Conservation (phyloP, 2,329 filamentous ascomycete genomes). For the Pseudopithomyces maydicus region DNA sequence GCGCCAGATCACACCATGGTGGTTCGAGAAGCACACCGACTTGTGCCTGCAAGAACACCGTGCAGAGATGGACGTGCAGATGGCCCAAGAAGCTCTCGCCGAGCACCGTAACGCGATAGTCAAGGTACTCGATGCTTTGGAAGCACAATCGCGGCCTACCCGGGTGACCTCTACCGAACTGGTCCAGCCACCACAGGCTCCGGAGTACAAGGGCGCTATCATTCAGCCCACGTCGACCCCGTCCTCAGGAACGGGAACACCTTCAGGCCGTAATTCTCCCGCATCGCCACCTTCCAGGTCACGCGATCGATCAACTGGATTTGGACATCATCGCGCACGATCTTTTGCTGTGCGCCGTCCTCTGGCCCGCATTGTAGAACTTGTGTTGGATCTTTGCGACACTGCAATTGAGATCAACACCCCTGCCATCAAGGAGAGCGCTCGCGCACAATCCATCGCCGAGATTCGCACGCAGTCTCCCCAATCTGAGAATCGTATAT, state of each 20-base stretch:
- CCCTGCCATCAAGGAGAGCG: constrained; percentile 83
- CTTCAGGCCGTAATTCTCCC: constrained; percentile 72
- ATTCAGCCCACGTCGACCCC: constrained; percentile 76
- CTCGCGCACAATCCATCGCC: constrained; percentile 66
- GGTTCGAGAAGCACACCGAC: constrained; percentile 99
- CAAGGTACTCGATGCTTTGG: constrained; percentile 89
- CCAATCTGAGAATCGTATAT: constrained; percentile 92
- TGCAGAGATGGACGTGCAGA: constrained; percentile 96
- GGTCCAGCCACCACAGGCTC: constrained; percentile 56
- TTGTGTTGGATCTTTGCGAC: constrained; percentile 93
- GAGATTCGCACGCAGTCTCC: constrained; percentile 93
- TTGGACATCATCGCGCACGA: constrained; percentile 79
- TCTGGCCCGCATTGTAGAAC: constrained; percentile 89
- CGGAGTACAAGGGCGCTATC: constrained; percentile 85
- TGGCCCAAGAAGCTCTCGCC: constrained; percentile 87
- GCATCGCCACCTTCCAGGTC: constrained; percentile 69
- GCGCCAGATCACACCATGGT: constrained; percentile 96
- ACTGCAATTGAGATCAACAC: constrained; percentile 94
- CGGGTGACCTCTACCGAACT: constrained; percentile 58
- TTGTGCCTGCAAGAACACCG: constrained; percentile 93
- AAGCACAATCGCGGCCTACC: constrained; percentile 72
- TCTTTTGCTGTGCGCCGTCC: constrained; percentile 92
- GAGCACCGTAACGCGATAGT: constrained; percentile 96
- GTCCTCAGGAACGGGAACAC: constrained; percentile 71
- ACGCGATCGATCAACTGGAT: constrained; percentile 69